Evolutionary conservation across 768 basidiomycete genomes (phyloP).

Genomic region (Lactifluus rugatus): DNA sequence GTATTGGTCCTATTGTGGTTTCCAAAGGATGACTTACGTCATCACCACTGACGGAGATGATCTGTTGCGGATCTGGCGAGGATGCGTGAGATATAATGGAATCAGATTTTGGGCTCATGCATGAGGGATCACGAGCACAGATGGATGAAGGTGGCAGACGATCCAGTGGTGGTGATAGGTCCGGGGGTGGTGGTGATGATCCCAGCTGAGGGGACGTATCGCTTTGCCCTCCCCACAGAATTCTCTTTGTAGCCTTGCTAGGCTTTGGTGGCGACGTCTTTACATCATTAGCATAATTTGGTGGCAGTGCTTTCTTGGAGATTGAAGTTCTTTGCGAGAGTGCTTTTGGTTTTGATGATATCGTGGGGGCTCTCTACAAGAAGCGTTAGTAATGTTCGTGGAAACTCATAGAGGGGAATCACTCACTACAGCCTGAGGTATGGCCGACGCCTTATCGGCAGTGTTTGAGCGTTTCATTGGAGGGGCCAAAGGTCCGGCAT

Average conservation of each 20-base stretch:
- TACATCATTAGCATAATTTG: background rate
- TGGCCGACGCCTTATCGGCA: constrained; percentile 1
- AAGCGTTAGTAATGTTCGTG: background rate
- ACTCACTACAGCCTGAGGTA: constrained; percentile 10
- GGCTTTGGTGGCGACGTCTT: background rate
- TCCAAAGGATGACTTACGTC: too few relatives aligned
- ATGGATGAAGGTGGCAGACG: background rate
- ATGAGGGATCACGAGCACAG: too few relatives aligned
- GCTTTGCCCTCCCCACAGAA: background rate
- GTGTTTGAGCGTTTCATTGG: background rate
- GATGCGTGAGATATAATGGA: too few relatives aligned
- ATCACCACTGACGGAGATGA: too few relatives aligned
- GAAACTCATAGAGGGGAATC: background rate
- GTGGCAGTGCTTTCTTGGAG: background rate
- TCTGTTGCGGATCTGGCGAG: too few relatives aligned
- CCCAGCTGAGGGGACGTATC: background rate
- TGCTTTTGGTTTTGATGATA: background rate
- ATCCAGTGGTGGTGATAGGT: background rate
- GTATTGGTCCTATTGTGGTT: too few relatives aligned
- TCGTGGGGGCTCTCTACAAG: constrained; percentile 8
- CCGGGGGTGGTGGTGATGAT: background rate
- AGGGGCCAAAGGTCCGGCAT: background rate
- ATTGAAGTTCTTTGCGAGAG: constrained; percentile 3
- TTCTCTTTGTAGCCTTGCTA: background rate
- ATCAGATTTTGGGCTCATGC: too few relatives aligned